Conservation (phyloP, 2,329 filamentous ascomycete species). For the Exophiala viscosa region DNA sequence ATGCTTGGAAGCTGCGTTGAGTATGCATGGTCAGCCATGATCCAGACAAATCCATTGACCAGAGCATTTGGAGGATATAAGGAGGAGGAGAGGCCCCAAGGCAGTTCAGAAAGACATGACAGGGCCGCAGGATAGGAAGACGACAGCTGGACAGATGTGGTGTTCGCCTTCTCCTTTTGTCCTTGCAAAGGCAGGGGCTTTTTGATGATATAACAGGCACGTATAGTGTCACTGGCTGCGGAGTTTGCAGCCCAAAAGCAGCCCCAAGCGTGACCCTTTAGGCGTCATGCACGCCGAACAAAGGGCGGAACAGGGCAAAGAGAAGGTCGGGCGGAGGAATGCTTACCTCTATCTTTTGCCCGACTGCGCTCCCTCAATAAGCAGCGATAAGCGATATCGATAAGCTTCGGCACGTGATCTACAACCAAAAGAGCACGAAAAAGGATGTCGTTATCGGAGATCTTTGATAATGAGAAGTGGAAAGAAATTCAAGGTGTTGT, state of each 20-base stretch:
- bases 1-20: slow-evolving; percentile 28
- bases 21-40: slow-evolving; percentile 30
- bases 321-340: no score
- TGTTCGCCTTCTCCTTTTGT: slow-evolving; percentile 16
- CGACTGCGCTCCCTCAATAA: no score
- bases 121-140: slow-evolving; percentile 10
- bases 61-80: slow-evolving; percentile 19
- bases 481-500: no score
- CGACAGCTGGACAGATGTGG: slow-evolving; percentile 9
- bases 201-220: slow-evolving; percentile 17
- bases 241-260: background rate
- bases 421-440: no score
- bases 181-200: slow-evolving; percentile 12
- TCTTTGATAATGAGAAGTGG: no score
- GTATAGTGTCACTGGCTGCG: slow-evolving; percentile 6
- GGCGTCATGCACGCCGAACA: no score
- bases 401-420: no score
- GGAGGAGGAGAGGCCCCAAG: background rate
- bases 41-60: slow-evolving; percentile 29
- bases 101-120: slow-evolving; percentile 17
- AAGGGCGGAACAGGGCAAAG: no score
- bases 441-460: no score
- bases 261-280: background rate
- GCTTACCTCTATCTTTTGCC: no score
- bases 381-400: no score